Percentiles rank a stretch among this genome's conserved stretches.
phyloP scores from a whole-genome alignment of 2,329 filamentous ascomycete genomes.

The Alternaria triticina region DNA sequence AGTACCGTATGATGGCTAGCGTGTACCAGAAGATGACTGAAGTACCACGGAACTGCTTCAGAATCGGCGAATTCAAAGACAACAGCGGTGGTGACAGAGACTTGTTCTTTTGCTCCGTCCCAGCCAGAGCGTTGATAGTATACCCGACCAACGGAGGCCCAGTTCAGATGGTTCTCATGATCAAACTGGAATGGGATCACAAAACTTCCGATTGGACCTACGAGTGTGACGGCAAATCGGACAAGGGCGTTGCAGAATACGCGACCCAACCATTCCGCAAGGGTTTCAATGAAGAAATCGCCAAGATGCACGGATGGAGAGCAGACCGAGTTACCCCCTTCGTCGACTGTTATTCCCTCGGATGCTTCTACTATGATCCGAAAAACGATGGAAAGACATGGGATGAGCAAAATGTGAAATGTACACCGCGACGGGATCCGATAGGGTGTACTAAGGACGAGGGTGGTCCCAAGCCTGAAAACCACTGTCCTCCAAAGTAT shows the following conservation, averaged over 20 bases:
- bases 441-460: background rate
- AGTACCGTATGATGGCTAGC: slow-evolving; percentile 6
- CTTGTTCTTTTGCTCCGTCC: slow-evolving; percentile 1
- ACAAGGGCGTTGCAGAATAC: background rate
- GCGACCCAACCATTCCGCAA: background rate
- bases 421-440: background rate
- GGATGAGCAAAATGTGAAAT: background rate
- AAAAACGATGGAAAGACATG: background rate
- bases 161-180: background rate
- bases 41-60: background rate
- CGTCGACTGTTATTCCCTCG: background rate
- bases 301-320: background rate
- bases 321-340: background rate
- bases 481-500: background rate
- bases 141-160: slow-evolving; percentile 7
- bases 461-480: background rate
- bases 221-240: background rate
- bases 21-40: slow-evolving; percentile 3
- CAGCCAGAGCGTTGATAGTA: background rate
- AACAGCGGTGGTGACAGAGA: background rate
- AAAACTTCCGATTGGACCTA: background rate
- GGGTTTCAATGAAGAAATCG: background rate
- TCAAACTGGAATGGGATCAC: slow-evolving; percentile 2
- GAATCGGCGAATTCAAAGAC: background rate
- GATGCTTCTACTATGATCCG: background rate